Percentiles rank a stretch among this genome's conserved stretches.
Conservation (phyloP, 2,329 filamentous ascomycete species). For the Claviceps pusilla region DNA sequence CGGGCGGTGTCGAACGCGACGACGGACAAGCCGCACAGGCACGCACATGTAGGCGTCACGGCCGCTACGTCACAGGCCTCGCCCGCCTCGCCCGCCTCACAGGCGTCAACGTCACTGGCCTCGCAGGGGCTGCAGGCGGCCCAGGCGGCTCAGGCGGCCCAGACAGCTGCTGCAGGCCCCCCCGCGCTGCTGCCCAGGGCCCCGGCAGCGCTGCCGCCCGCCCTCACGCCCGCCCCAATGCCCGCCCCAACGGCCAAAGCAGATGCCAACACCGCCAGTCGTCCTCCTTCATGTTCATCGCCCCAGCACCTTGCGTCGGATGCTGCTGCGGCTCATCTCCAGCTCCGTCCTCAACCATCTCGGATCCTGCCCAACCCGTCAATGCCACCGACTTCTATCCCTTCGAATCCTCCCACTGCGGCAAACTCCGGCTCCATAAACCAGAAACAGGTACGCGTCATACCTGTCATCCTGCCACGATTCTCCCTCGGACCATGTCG, state of each 20-base stretch:
- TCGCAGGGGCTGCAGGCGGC: background rate
- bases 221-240: background rate
- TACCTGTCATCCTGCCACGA: background rate
- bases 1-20: slow-evolving; percentile 6
- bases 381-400: slow-evolving; percentile 1
- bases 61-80: slow-evolving; percentile 2
- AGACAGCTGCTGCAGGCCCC: background rate
- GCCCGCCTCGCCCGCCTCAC: background rate
- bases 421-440: background rate
- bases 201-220: background rate
- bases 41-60: background rate
- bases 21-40: background rate
- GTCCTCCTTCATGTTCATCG: background rate
- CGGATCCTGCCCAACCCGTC: background rate
- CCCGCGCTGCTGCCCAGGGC: background rate
- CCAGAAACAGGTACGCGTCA: slow-evolving; percentile 7
- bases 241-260: background rate
- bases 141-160: background rate
- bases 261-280: background rate
- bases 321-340: background rate
- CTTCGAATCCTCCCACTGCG: background rate
- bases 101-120: background rate
- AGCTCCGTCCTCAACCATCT: background rate
- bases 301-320: background rate
- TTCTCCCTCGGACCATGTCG: background rate